A percentile compares a stretch with the other conserved stretches of the same genome.
These are phyloP conservation scores for Aspergillus latus DNA, from an alignment of 2,329 filamentous ascomycete genomes.

Conservation along the genomic window DNA sequence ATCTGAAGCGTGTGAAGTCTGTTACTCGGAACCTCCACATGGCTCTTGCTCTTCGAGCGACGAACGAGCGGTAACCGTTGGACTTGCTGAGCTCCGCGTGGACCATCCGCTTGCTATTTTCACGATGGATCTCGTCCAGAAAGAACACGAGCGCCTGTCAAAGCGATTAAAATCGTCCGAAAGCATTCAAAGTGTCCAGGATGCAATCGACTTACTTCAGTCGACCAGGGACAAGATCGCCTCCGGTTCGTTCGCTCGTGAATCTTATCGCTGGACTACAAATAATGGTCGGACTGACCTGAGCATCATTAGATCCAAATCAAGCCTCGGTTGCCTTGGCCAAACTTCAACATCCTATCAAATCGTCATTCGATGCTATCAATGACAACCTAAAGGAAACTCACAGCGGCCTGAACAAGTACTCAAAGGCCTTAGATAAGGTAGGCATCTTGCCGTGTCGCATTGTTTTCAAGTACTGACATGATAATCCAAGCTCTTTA, in stretches of 20 bases:
- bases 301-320: constrained; percentile 59
- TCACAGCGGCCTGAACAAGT: constrained; percentile 77
- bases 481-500: constrained; percentile 57
- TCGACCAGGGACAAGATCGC: constrained; percentile 72
- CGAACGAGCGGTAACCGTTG: constrained; percentile 30
- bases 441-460: constrained; percentile 43
- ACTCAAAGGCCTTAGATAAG: constrained; percentile 81
- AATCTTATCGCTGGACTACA: neutral
- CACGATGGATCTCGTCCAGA: constrained; percentile 65
- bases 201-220: constrained; percentile 74
- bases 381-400: constrained; percentile 80
- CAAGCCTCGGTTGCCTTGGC: constrained; percentile 72
- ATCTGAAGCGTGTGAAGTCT: neutral
- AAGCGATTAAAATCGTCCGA: constrained; percentile 68
- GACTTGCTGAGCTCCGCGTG: constrained; percentile 20
- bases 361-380: constrained; percentile 74
- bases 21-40: constrained; percentile 19
- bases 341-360: constrained; percentile 82
- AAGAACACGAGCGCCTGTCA: constrained; percentile 71
- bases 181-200: constrained; percentile 76
- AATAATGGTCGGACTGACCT: constrained; percentile 7
- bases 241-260: constrained; percentile 53
- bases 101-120: neutral
- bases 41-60: constrained; percentile 22
- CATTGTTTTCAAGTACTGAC: neutral